phyloP scores from a whole-genome alignment of 108 stramenopile species.

The Ochromonas danica region DNA sequence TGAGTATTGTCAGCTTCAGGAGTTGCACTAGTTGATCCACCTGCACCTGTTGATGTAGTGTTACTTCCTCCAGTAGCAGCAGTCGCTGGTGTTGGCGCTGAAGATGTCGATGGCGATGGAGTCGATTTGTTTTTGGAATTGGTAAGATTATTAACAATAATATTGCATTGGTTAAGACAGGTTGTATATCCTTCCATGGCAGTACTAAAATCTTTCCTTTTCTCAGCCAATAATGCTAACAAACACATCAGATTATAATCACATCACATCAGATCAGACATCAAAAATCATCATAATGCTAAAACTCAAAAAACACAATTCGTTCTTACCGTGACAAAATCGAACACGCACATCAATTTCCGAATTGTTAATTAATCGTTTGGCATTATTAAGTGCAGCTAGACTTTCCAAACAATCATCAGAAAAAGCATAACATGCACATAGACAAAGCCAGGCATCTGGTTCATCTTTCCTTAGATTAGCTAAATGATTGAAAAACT shows the following conservation, averaged over 20 bases:
- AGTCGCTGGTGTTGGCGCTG: no score
- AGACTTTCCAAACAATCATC: background rate
- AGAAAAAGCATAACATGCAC: conserved; percentile 1
- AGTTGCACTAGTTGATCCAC: background rate
- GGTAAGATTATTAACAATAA: background rate
- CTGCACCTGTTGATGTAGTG: no score
- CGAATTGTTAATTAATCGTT: background rate
- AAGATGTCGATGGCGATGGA: no score
- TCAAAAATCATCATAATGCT: no score
- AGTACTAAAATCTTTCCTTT: conserved; percentile 2
- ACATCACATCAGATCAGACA: no score
- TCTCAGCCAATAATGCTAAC: conserved; percentile 20
- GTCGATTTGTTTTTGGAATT: no score
- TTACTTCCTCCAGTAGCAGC: no score
- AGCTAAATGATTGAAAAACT: conserved; percentile 17
- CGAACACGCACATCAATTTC: background rate
- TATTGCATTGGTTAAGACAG: background rate
- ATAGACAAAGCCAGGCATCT: conserved; percentile 32
- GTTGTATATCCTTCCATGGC: conserved; percentile 31
- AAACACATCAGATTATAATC: conserved; percentile 6
- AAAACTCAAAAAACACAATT: no score
- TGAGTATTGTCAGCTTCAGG: background rate
- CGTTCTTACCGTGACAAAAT: conserved; percentile 27
- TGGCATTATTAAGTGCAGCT: background rate
- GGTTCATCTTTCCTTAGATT: background rate